These are phyloP conservation scores for Aspergillus alliaceus DNA, from an alignment of 2,329 filamentous ascomycete genomes.

Conservation along the genomic window DNA sequence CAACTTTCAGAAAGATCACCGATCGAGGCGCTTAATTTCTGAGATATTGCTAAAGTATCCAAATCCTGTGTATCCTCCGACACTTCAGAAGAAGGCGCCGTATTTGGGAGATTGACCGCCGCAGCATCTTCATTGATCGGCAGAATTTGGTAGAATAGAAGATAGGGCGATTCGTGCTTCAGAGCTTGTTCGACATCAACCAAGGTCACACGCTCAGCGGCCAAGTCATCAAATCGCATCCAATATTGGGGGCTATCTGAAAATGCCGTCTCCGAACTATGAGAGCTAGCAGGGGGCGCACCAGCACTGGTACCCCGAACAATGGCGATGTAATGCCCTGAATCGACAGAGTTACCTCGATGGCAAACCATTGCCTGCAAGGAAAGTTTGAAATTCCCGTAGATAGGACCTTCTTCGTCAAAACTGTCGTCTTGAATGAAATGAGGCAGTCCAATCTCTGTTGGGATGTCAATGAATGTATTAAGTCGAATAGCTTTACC, in stretches of 20 bases:
- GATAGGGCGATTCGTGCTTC: slow-evolving; percentile 85
- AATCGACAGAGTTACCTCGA: slow-evolving; percentile 78
- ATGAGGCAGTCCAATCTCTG: slow-evolving; percentile 78
- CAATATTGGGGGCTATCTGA: slow-evolving; percentile 73
- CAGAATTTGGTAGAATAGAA: slow-evolving; percentile 92
- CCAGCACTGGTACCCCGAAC: slow-evolving; percentile 66
- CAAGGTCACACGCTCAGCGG: slow-evolving; percentile 67
- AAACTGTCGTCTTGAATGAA: slow-evolving; percentile 82
- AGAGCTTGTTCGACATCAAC: slow-evolving; percentile 78
- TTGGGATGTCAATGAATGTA: slow-evolving; percentile 87
- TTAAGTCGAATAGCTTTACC: slow-evolving; percentile 71
- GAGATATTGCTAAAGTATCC: slow-evolving; percentile 19
- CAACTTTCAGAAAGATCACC: slow-evolving; percentile 19
- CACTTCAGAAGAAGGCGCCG: slow-evolving; percentile 27
- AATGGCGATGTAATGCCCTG: slow-evolving; percentile 88
- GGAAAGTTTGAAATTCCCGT: slow-evolving; percentile 89
- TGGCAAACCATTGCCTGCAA: slow-evolving; percentile 93
- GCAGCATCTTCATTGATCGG: slow-evolving; percentile 71
- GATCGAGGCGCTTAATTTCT: slow-evolving; percentile 18
- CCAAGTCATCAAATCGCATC: slow-evolving; percentile 92
- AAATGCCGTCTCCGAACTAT: slow-evolving; percentile 24
- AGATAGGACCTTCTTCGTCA: slow-evolving; percentile 65
- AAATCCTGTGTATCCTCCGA: slow-evolving; percentile 26
- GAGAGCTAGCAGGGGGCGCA: slow-evolving; percentile 25
- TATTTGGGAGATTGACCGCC: slow-evolving; percentile 36